These are phyloP conservation scores for Tillandsia fasciculata DNA, from an alignment of 176 grass and related monocot species.

Conservation along the genomic window DNA sequence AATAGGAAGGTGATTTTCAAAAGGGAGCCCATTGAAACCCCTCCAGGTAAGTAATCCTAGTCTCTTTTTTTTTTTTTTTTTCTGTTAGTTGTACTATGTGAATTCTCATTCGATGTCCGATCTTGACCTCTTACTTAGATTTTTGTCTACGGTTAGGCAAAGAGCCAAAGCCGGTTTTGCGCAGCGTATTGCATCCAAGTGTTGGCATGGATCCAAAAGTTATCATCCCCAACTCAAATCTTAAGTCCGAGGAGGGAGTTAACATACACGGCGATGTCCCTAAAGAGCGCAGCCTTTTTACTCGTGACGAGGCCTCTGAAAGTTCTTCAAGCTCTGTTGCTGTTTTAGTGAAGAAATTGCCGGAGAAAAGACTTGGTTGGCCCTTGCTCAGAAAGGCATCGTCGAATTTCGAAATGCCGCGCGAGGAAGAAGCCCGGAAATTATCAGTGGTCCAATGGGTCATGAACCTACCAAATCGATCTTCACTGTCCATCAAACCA, in stretches of 20 bases:
- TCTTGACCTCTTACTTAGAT: background rate
- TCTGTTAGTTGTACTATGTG: no score
- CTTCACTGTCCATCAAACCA: constrained; percentile 16
- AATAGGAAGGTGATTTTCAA: constrained; percentile 71
- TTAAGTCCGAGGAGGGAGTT: constrained; percentile 9
- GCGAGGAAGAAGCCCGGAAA: constrained; percentile 35
- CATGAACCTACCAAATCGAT: constrained; percentile 73
- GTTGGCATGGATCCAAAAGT: constrained; percentile 57
- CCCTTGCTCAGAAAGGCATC: constrained; percentile 49
- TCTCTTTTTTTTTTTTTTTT: no score
- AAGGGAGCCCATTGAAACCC: constrained; percentile 35
- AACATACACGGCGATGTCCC: background rate
- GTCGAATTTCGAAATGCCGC: constrained; percentile 1
- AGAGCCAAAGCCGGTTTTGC: constrained; percentile 50
- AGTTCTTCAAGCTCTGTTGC: constrained; percentile 17
- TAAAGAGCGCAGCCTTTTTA: background rate
- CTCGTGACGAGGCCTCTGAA: background rate
- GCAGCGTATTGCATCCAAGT: constrained; percentile 61
- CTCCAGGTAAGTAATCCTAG: constrained; percentile 33
- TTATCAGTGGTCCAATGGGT: constrained; percentile 93
- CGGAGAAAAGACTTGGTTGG: constrained; percentile 66
- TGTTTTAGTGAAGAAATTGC: constrained; percentile 17
- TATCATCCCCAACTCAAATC: constrained; percentile 58
- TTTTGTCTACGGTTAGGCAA: constrained; percentile 23
- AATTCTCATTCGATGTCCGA: background rate